These are phyloP conservation scores for Xylariaceae sp. DNA, from an alignment of 2,329 filamentous ascomycete genomes.

Conservation along the genomic window DNA sequence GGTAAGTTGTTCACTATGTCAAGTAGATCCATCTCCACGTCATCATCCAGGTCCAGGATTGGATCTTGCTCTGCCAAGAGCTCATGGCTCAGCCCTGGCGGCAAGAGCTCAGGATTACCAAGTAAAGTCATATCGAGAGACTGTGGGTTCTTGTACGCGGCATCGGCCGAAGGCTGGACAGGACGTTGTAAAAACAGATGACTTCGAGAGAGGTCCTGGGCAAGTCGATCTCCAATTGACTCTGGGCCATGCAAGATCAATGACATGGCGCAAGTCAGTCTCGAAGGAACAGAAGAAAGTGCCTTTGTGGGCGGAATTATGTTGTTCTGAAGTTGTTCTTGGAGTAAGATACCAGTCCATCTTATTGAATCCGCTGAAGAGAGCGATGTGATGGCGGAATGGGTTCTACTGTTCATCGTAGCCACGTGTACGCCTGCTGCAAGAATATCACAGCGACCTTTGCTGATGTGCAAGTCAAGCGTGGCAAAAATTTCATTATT, in stretches of 20 bases:
- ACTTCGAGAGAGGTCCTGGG: conserved; percentile 10
- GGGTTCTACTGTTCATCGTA: background rate
- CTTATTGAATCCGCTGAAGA: background rate
- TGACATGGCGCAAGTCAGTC: background rate
- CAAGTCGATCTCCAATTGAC: conserved; percentile 4
- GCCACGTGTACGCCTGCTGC: background rate
- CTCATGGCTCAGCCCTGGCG: conserved; percentile 4
- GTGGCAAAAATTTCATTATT: background rate
- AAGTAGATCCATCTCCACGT: conserved; percentile 5
- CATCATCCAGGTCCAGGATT: background rate
- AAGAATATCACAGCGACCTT: conserved; percentile 2
- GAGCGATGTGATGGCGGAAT: conserved; percentile 3
- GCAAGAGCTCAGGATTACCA: conserved; percentile 10
- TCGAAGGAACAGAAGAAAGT: background rate
- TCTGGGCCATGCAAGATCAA: conserved; percentile 7
- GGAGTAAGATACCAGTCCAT: background rate
- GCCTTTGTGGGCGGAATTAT: background rate
- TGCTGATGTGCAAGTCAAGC: conserved; percentile 7
- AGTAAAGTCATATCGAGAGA: conserved; percentile 15
- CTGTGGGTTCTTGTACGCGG: conserved; percentile 21
- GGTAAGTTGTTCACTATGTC: conserved; percentile 14
- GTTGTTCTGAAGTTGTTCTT: background rate
- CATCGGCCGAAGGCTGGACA: conserved; percentile 3
- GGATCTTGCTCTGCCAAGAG: background rate
- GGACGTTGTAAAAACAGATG: conserved; percentile 22